Evolutionary conservation across 768 basidiomycete species (phyloP).

Genomic region (Podaxis sp.): DNA sequence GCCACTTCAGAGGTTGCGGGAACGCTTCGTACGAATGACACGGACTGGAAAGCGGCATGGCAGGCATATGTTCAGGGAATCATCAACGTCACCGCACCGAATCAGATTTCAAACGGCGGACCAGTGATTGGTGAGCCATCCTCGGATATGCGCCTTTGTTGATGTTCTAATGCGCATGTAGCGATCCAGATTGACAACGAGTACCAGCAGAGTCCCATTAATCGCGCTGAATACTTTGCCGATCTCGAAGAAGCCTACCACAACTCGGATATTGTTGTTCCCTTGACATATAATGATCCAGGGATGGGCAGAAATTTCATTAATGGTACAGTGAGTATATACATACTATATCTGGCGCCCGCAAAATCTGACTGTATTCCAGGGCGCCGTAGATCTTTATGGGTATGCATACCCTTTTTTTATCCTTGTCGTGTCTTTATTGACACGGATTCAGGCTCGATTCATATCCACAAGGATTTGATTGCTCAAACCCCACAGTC

Average conservation of each 20-base stretch:
- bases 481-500: slow-evolving; percentile 65
- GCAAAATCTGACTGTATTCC: not conserved
- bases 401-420: slow-evolving; percentile 36
- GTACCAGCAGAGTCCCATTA: slow-evolving; percentile 48
- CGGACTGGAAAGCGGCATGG: slow-evolving; percentile 71
- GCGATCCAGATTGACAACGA: slow-evolving; percentile 59
- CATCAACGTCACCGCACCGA: slow-evolving; percentile 51
- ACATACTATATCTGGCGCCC: not conserved
- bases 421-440: not conserved
- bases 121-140: slow-evolving; percentile 63
- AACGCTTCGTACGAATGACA: slow-evolving; percentile 66
- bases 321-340: slow-evolving; percentile 54
- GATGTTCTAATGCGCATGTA: slow-evolving; percentile 8
- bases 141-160: not conserved
- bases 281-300: slow-evolving; percentile 73
- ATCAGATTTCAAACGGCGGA: slow-evolving; percentile 70
- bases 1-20: slow-evolving; percentile 63
- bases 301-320: slow-evolving; percentile 56
- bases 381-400: slow-evolving; percentile 75
- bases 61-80: slow-evolving; percentile 65
- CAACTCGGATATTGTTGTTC: slow-evolving; percentile 56
- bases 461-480: slow-evolving; percentile 74
- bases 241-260: slow-evolving; percentile 56
- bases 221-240: slow-evolving; percentile 53
- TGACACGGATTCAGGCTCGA: slow-evolving; percentile 39